Conservation (phyloP, 345 rosid genomes). For the Eucalyptus brandiana region DNA sequence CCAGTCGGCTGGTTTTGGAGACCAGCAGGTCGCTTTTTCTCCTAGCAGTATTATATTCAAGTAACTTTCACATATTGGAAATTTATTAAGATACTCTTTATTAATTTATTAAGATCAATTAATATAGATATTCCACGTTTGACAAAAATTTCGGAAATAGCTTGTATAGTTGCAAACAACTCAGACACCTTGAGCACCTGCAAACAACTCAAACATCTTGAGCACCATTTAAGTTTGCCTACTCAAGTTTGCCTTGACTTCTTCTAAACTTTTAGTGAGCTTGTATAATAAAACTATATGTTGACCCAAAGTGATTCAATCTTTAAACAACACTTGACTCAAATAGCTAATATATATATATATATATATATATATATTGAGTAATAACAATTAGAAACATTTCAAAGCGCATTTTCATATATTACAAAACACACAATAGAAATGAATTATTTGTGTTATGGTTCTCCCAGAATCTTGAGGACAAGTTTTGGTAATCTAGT, state of each 20-base stretch:
- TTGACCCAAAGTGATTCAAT: background rate
- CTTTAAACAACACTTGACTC: background rate
- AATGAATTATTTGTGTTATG: background rate
- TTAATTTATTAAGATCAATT: background rate
- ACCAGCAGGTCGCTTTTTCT: background rate
- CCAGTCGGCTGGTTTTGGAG: background rate
- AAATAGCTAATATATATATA: background rate
- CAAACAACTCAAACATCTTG: background rate
- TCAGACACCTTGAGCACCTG: too few relatives aligned
- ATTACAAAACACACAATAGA: background rate
- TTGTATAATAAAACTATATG: too few relatives aligned
- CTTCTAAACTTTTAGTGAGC: background rate
- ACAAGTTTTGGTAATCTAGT: background rate
- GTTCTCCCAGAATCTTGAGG: background rate
- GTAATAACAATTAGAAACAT: background rate
- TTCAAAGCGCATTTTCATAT: background rate
- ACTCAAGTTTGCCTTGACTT: background rate
- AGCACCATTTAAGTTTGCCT: background rate
- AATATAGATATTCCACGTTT: background rate
- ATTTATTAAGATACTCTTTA: background rate
- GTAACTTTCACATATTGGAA: background rate
- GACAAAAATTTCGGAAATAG: background rate
- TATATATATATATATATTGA: background rate
- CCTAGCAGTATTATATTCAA: background rate
- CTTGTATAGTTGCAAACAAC: background rate